Conservation (phyloP, 352 stramenopile genomes). For the Pythium phragmiticola region DNA sequence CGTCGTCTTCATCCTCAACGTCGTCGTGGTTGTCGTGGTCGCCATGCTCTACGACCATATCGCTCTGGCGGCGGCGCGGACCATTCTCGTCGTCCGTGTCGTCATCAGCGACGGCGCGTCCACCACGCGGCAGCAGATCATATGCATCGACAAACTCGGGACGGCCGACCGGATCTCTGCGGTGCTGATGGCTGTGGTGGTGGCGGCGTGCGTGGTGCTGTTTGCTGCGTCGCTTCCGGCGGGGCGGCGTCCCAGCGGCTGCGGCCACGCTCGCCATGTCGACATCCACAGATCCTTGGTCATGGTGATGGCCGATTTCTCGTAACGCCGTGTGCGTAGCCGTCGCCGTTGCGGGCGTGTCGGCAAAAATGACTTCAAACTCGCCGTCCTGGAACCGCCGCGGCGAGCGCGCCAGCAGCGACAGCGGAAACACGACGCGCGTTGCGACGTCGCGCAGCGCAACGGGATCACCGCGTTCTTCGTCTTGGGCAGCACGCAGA, state of each 20-base stretch:
- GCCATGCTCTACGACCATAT: conserved; percentile 25
- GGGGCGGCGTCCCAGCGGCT: conserved; percentile 1
- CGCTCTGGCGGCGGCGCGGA: conserved; percentile 14
- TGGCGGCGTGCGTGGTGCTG: conserved; percentile 7
- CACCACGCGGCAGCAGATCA: conserved; percentile 19
- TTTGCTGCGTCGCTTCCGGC: conserved; percentile 10
- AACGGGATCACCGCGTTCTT: conserved; percentile 15
- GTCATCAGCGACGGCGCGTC: conserved; percentile 6
- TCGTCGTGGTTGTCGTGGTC: conserved; percentile 28
- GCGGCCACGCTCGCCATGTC: not conserved
- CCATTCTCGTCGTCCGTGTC: conserved; percentile 17
- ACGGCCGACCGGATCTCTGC: conserved; percentile 13
- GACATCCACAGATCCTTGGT: not conserved
- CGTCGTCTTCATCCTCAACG: conserved; percentile 32
- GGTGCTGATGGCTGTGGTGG: conserved; percentile 9
- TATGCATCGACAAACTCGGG: conserved; percentile 31
- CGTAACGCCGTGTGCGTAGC: not conserved
- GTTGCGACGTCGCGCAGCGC: conserved; percentile 31
- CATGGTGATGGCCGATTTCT: not conserved
- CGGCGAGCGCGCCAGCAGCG: conserved; percentile 54
- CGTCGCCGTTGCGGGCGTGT: not conserved
- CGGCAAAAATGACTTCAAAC: conserved; percentile 44
- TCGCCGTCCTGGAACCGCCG: conserved; percentile 47
- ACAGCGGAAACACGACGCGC: conserved; percentile 66
- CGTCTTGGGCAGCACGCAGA: conserved; percentile 5